Percentiles rank a stretch among this genome's conserved stretches.
phyloP scores from a whole-genome alignment of 2,329 filamentous ascomycete genomes.

The Fusarium sp. region DNA sequence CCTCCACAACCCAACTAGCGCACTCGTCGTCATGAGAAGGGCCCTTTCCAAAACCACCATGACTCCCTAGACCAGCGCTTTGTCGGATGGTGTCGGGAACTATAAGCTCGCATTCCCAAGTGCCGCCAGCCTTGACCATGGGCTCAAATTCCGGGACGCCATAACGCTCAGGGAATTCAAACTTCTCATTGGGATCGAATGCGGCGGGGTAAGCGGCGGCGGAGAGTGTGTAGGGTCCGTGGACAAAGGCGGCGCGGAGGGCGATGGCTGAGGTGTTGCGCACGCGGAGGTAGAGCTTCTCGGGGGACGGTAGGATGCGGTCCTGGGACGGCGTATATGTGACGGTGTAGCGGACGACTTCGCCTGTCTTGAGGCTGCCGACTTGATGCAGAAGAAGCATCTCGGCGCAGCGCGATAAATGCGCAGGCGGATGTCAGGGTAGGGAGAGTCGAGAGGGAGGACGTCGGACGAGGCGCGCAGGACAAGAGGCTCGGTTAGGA shows the following conservation, averaged over 20 bases:
- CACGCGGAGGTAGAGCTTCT: constrained; percentile 83
- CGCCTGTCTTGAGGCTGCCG: constrained; percentile 92
- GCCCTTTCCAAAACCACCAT: constrained; percentile 59
- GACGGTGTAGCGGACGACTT: constrained; percentile 90
- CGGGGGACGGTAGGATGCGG: constrained; percentile 87
- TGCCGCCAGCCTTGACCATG: constrained; percentile 92
- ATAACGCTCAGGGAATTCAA: constrained; percentile 74
- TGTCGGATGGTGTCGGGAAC: constrained; percentile 83
- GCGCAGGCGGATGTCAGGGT: constrained; percentile 19
- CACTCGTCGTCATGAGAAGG: constrained; percentile 62
- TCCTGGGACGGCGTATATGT: constrained; percentile 92
- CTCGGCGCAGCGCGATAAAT: constrained; percentile 29
- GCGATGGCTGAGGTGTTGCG: constrained; percentile 93
- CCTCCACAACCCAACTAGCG: constrained; percentile 89
- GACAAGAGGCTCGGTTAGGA: constrained; percentile 1
- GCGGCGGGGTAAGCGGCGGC: constrained; percentile 84
- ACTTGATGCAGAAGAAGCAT: constrained; percentile 95
- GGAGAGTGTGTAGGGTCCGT: constrained; percentile 92
- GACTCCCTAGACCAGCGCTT: constrained; percentile 62
- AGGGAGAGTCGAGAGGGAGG: neutral
- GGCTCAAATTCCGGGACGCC: constrained; percentile 93
- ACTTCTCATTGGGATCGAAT: constrained; percentile 85
- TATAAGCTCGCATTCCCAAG: constrained; percentile 81
- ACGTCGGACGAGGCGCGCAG: neutral
- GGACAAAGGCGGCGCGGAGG: constrained; percentile 92